Conservation (phyloP, 2,329 filamentous ascomycete species). For the Colletotrichum trifolii region DNA sequence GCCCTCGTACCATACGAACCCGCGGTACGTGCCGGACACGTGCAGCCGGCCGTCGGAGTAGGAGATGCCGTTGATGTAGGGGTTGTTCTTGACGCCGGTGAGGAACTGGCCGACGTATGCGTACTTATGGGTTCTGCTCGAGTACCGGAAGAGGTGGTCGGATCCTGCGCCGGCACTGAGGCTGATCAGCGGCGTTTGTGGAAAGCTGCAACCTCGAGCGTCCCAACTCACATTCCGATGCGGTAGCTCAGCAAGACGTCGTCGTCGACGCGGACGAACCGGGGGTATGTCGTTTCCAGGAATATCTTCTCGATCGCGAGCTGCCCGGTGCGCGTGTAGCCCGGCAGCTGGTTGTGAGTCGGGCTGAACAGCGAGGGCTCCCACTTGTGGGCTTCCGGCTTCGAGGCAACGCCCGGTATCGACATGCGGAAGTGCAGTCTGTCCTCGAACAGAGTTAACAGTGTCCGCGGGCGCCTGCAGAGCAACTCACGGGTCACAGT, state of each 20-base stretch:
- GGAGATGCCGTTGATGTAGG: constrained; percentile 35
- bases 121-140: constrained; percentile 12
- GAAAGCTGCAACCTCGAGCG: neutral
- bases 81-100: constrained; percentile 30
- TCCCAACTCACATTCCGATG: constrained; percentile 30
- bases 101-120: constrained; percentile 34
- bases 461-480: neutral
- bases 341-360: constrained; percentile 28
- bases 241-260: constrained; percentile 31
- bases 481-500: constrained; percentile 32
- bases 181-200: neutral
- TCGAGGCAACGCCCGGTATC: constrained; percentile 18
- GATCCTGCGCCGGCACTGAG: constrained; percentile 31
- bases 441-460: neutral
- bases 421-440: constrained; percentile 32
- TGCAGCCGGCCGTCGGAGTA: constrained; percentile 28
- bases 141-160: constrained; percentile 31
- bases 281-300: constrained; percentile 30
- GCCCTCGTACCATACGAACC: constrained; percentile 34
- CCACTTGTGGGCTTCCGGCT: constrained; percentile 20
- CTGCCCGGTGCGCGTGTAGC: constrained; percentile 30
- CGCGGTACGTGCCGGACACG: constrained; percentile 33
- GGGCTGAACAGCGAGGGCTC: constrained; percentile 28
- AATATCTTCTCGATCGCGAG: constrained; percentile 30
- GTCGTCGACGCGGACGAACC: constrained; percentile 21